Conservation (phyloP, 441 rosid genomes). For the Eutrema salsugineum region DNA sequence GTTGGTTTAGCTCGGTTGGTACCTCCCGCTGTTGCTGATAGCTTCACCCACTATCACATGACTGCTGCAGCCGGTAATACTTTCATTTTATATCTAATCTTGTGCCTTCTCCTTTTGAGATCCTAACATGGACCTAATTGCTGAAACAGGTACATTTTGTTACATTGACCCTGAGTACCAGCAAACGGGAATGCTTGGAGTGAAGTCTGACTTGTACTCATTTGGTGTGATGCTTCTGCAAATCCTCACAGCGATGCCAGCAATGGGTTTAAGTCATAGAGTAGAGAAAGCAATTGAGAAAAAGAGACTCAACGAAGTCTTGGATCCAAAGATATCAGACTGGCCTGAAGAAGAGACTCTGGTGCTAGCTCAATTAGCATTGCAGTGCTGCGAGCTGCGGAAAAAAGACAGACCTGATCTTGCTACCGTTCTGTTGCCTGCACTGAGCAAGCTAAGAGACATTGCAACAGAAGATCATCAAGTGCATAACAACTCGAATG, state of each 20-base stretch:
- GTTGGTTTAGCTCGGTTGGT: slow-evolving; percentile 76
- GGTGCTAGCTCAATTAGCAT: slow-evolving; percentile 50
- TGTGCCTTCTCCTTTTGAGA: background rate
- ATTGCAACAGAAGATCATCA: slow-evolving; percentile 29
- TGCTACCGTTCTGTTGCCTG: slow-evolving; percentile 51
- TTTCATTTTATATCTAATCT: background rate
- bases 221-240: slow-evolving; percentile 70
- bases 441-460: slow-evolving; percentile 44
- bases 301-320: slow-evolving; percentile 42
- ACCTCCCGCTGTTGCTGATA: slow-evolving; percentile 43
- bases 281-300: slow-evolving; percentile 52
- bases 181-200: slow-evolving; percentile 71
- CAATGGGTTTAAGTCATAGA: slow-evolving; percentile 59
- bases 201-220: slow-evolving; percentile 74
- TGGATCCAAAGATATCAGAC: slow-evolving; percentile 52
- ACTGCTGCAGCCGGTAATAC: slow-evolving; percentile 57
- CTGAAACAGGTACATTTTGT: slow-evolving; percentile 58
- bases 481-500: background rate
- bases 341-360: slow-evolving; percentile 69
- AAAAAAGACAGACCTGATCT: slow-evolving; percentile 78
- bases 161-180: slow-evolving; percentile 85
- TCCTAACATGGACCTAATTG: background rate
- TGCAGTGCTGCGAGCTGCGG: slow-evolving; percentile 67
- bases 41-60: slow-evolving; percentile 43
- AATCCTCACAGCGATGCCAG: slow-evolving; percentile 56